Evolutionary conservation across 352 stramenopile species (phyloP).

Genomic region (Globisporangium paddicum): DNA sequence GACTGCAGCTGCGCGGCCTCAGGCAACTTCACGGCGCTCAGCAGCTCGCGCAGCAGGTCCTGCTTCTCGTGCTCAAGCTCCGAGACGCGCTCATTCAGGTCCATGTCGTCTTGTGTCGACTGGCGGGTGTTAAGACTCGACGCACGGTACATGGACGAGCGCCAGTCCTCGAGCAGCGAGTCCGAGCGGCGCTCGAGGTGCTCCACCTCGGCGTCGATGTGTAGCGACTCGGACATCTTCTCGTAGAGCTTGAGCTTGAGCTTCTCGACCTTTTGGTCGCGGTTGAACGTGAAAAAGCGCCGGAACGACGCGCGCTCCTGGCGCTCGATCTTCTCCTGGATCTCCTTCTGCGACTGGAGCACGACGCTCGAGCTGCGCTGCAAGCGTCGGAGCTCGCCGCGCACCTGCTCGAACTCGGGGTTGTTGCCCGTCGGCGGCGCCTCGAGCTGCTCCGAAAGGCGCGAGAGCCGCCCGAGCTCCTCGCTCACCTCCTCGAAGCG

Average conservation of each 20-base stretch:
- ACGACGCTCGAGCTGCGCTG: constrained; percentile 36
- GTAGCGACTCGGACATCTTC: constrained; percentile 47
- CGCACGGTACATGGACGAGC: constrained; percentile 25
- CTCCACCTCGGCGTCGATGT: constrained; percentile 46
- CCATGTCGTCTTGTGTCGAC: constrained; percentile 13
- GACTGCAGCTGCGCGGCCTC: constrained; percentile 63
- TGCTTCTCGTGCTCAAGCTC: constrained; percentile 61
- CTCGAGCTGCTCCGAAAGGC: constrained; percentile 24
- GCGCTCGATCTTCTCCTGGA: constrained; percentile 65
- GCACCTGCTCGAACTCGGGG: constrained; percentile 35
- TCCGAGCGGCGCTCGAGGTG: constrained; percentile 53
- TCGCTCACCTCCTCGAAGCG: constrained; percentile 51
- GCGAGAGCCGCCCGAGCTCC: constrained; percentile 35
- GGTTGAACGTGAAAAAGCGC: constrained; percentile 52
- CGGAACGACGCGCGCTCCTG: constrained; percentile 50
- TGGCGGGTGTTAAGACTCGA: constrained; percentile 5
- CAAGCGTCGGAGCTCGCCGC: constrained; percentile 33
- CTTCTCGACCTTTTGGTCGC: constrained; percentile 39
- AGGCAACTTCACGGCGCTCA: constrained; percentile 37
- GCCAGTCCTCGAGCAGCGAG: constrained; percentile 41
- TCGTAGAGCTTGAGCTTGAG: constrained; percentile 55
- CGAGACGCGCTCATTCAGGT: constrained; percentile 31
- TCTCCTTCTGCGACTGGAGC: constrained; percentile 50
- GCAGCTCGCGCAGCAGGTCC: constrained; percentile 36
- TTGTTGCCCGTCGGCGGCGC: constrained; percentile 15